Evolutionary conservation across 441 rosid species (phyloP).

Genomic region (Breynia disticha): DNA sequence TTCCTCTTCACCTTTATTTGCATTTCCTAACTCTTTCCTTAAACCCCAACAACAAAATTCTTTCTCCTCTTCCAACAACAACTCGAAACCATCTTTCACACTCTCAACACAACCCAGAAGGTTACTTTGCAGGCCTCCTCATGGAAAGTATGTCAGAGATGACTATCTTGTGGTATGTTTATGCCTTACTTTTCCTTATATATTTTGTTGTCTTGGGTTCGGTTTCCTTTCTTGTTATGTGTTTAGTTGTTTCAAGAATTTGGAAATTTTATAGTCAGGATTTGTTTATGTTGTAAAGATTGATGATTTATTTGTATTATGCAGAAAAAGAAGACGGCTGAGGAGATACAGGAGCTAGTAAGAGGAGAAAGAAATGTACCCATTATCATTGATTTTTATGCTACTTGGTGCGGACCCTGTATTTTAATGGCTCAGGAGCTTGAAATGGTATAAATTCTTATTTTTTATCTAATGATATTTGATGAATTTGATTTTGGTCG

Average conservation of each 20-base stretch:
- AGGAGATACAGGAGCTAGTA: slow-evolving; percentile 72
- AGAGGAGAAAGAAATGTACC: slow-evolving; percentile 76
- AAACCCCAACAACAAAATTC: slow-evolving; percentile 18
- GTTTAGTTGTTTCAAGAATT: not conserved
- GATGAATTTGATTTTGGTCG: too few relatives aligned
- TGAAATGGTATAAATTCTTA: slow-evolving; percentile 53
- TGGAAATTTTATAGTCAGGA: not conserved
- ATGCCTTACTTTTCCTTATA: not conserved
- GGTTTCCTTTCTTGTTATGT: not conserved
- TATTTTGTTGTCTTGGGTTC: not conserved
- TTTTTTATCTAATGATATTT: not conserved
- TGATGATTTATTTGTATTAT: slow-evolving; percentile 11
- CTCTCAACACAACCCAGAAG: slow-evolving; percentile 43
- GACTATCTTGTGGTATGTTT: slow-evolving; percentile 76
- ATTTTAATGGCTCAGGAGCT: slow-evolving; percentile 91
- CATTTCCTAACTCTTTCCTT: not conserved
- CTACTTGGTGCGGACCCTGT: slow-evolving; percentile 97
- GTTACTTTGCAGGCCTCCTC: slow-evolving; percentile 60
- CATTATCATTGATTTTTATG: slow-evolving; percentile 76
- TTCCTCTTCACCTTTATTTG: not conserved
- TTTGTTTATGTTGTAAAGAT: slow-evolving; percentile 7
- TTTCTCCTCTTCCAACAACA: slow-evolving; percentile 20
- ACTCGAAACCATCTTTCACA: slow-evolving; percentile 21
- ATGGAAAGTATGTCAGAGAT: slow-evolving; percentile 61
- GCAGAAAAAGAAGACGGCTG: slow-evolving; percentile 61